phyloP scores from a whole-genome alignment of 208 protist genomes.

The Leptomonas seymouri region DNA sequence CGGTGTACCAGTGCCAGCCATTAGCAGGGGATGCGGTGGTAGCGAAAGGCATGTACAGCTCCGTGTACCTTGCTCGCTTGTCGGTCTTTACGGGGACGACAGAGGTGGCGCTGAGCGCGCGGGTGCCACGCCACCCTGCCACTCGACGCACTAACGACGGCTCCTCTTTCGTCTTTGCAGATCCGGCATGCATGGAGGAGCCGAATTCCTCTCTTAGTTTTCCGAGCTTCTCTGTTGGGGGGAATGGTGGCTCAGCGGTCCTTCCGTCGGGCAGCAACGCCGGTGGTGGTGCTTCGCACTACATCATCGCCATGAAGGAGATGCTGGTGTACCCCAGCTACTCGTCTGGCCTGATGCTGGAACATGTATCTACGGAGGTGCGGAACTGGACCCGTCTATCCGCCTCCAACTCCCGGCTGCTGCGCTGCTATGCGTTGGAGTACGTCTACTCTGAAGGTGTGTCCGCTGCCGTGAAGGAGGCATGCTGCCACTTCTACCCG shows the following conservation, averaged over 20 bases:
- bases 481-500: conserved; percentile 26
- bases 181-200: not conserved
- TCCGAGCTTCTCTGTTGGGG: not conserved
- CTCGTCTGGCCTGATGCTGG: conserved; percentile 23
- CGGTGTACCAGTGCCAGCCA: conserved; percentile 42
- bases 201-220: conserved; percentile 10
- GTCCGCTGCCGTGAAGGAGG: conserved; percentile 20
- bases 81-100: conserved; percentile 38
- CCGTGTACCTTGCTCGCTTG: conserved; percentile 56
- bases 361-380: conserved; percentile 48
- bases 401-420: conserved; percentile 43
- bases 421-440: conserved; percentile 68
- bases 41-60: conserved; percentile 53
- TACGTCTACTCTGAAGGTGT: conserved; percentile 31
- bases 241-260: not conserved
- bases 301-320: conserved; percentile 76
- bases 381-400: conserved; percentile 51
- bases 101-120: conserved; percentile 10
- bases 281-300: conserved; percentile 26
- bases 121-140: conserved; percentile 10
- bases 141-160: not conserved
- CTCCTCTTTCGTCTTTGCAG: conserved; percentile 6
- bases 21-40: conserved; percentile 32
- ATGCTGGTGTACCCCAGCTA: conserved; percentile 32
- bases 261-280: not conserved